Percentiles rank a stretch among this genome's conserved stretches.
Evolutionary conservation across 2,329 filamentous ascomycete species (phyloP).

Genomic region (Penicillium aurantiogriseum): DNA sequence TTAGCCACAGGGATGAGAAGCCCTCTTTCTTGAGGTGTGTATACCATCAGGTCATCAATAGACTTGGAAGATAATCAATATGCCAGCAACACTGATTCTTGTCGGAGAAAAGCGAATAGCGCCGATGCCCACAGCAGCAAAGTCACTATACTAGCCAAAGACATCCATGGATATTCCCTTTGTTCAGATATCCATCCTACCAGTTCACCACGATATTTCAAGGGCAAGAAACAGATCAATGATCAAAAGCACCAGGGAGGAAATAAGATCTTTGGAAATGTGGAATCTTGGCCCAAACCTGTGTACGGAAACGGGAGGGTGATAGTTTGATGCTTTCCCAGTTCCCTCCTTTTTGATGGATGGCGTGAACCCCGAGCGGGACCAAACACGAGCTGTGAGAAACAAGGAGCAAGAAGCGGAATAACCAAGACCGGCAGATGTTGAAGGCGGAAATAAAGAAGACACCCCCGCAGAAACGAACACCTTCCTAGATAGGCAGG

Average conservation of each 20-base stretch:
- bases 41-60: not conserved
- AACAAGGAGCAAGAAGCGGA: no score
- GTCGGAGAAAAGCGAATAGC: no score
- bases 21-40: rapidly evolving
- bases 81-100: no score
- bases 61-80: no score
- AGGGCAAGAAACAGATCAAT: not conserved
- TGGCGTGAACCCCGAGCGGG: no score
- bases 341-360: no score
- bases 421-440: not conserved
- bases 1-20: not conserved
- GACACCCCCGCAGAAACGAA: not conserved
- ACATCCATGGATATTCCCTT: not conserved
- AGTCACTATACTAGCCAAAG: not conserved
- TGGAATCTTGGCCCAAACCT: not conserved
- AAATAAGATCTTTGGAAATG: no score
- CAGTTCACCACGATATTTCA: not conserved
- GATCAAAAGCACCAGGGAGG: not conserved
- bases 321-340: not conserved
- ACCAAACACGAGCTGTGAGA: not conserved
- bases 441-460: not conserved
- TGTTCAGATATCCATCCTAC: not conserved
- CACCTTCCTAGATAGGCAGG: not conserved
- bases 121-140: no score
- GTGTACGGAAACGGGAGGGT: not conserved